Evolutionary conservation across 805 yeast genomes (phyloP).

Genomic region (Cyberlindnera xylosilytica): DNA sequence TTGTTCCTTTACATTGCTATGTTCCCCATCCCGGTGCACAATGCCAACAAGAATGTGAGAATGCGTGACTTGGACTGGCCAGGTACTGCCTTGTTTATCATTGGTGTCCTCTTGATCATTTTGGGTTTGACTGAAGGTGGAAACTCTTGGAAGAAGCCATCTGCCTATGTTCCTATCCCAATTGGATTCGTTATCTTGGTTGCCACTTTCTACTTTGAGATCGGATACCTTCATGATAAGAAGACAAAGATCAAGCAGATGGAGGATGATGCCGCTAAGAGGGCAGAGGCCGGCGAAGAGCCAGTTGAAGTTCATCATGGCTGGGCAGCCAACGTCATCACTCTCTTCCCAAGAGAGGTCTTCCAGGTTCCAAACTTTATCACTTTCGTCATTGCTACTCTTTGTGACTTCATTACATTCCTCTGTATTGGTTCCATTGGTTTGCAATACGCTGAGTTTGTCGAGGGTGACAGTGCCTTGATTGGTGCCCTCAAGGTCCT

Average conservation of each 20-base stretch:
- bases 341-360: constrained; percentile 30
- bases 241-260: constrained; percentile 5
- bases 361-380: constrained; percentile 27
- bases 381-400: constrained; percentile 20
- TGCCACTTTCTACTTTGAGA: constrained; percentile 31
- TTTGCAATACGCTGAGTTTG: constrained; percentile 28
- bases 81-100: constrained; percentile 32
- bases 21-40: not conserved
- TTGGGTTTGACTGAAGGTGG: constrained; percentile 46
- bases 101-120: constrained; percentile 37
- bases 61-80: constrained; percentile 33
- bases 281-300: not conserved
- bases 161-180: constrained; percentile 38
- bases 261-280: not conserved
- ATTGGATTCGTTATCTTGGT: constrained; percentile 34
- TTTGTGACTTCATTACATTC: constrained; percentile 20
- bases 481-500: constrained; percentile 34
- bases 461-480: constrained; percentile 30
- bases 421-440: constrained; percentile 20
- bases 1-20: constrained; percentile 29
- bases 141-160: constrained; percentile 37
- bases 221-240: constrained; percentile 16
- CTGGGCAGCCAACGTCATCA: constrained; percentile 8
- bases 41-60: constrained; percentile 6
- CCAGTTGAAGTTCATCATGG: not conserved